Base-by-base conservation (phyloP, 2,329 filamentous ascomycete genomes). In the Cladosporium sp. region DNA sequence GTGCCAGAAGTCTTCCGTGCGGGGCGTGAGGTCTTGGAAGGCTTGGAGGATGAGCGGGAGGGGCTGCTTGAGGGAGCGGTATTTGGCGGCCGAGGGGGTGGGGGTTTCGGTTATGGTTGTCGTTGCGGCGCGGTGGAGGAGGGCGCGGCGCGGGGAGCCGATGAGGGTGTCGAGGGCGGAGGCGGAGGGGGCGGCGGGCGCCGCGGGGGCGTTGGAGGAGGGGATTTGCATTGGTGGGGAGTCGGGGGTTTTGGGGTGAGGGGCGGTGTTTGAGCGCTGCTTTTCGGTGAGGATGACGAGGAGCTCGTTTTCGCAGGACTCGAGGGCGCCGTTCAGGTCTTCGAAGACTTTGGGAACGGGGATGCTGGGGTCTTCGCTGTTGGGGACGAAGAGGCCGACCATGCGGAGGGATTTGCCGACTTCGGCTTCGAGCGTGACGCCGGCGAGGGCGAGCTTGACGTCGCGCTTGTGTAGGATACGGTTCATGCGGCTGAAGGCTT, bases 1-100 rank as follows among this genome's bases (percentile, higher is more conserved):
- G 70, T 91, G 92, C 93, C 93, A 98, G 67, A 97, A 97, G 69
- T 96, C 91, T 68, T 95, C 90, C 64, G 92, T 93, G 68, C 87
- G 84, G 49, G 83, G 76, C 48, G 88, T 95, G 10, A 96, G 75
- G 42, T 89, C 87, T 65, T 93, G 86, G 72, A 98, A 97, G n/a
- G 93, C 89, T 67, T 96, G 92, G 19, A 98, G 79, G 69, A 98
- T 89, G 43, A 98, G 82, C 1, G 89, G 87, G 7, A 97, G 80
- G 0, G 93, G 93, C 66, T 96, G 90, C 59, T 87, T 88, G 68
- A 96, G 95, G 60, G 84, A 83, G 63, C 86, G 84, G 87, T 91
- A 97, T 64, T 84, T 86, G 1, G 80, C 77, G 16, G 80, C 74
- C 4, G 78, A 74, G 46, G 78, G 72, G 6, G 64, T 58, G 52